Evolutionary conservation across 164 flowering plant species (phyloP), one percentile per base, ranked within the genome.

Genomic region (Vitis rotundifolia): DNA sequence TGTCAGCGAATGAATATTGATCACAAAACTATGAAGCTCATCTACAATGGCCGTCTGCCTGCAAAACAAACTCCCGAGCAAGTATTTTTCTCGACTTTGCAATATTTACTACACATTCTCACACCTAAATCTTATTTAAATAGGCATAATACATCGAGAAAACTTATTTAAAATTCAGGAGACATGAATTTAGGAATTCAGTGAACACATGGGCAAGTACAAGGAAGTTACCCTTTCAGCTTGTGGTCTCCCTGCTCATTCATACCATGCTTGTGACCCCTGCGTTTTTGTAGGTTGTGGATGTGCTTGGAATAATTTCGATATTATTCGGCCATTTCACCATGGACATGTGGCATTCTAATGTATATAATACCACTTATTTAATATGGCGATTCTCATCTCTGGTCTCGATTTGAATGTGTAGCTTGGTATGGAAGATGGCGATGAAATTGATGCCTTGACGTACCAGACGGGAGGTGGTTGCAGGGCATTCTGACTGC

Each of bases 381-480:
- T 55, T 3, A 55, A 15, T 15, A 15, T 55, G 19, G 59, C 8
- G 2, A 55, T 55, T 15, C 19, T 55, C 19, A 55, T 55, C 11
- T 4, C 14, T 11, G 15, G 5, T 15, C 19, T 55, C 16, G 59
- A 15, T 55, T 15, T 55, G 18, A 55, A 16, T 55, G 59, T 70
- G 66, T 44, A 62, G 73, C 60, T 70, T 44, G 67, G 47, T 19
- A 54, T 70, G 67, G 62, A 54, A 9, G 67, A 70, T 16, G 73
- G 73, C 18, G 73, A 70, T 18, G 73, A 62, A 58, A 70, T 62
- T 63, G 73, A 70, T 54, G 73, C 73, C 50, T 54, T 63, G 61
- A 19, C 18, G 67, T 61, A 62, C 67, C 73, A 70, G 31, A 29
- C 29, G 3, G 67, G 67, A 16, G 73, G 73, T 3, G 55, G 59